Evolutionary conservation across 176 grass and related monocot species (phyloP).

Genomic region (Triticum timopheevii): DNA sequence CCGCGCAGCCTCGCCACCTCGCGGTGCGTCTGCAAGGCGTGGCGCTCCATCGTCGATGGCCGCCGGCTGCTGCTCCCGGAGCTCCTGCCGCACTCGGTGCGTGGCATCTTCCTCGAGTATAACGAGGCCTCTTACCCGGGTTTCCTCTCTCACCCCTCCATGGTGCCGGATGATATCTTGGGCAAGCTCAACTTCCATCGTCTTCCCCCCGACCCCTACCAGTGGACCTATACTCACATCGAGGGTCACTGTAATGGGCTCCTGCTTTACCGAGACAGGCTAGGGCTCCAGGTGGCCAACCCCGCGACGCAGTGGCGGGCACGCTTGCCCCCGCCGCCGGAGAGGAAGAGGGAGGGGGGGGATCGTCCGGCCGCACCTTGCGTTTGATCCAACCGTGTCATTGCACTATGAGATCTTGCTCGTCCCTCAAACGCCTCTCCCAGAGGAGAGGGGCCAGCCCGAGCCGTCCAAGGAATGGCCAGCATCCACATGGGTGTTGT

Average conservation of each 20-base stretch:
- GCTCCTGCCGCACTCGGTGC: constrained; percentile 2
- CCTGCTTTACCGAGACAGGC: background rate
- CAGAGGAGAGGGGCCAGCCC: background rate
- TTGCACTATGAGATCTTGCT: background rate
- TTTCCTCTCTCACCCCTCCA: background rate
- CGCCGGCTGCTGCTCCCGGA: background rate
- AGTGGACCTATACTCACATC: background rate
- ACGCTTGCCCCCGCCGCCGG: background rate
- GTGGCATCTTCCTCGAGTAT: constrained; percentile 5
- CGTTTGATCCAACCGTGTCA: background rate
- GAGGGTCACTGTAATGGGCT: background rate
- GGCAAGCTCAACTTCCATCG: constrained; percentile 5
- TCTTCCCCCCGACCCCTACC: background rate
- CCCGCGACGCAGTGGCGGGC: background rate
- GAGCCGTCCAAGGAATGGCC: background rate
- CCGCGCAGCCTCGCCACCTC: constrained; percentile 8
- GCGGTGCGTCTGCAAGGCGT: constrained; percentile 9
- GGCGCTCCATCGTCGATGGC: background rate
- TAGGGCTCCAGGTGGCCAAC: background rate
- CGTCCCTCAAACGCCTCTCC: background rate
- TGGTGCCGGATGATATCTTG: background rate
- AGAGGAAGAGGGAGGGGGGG: no score
- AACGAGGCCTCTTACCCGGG: background rate
- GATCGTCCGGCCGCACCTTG: background rate
- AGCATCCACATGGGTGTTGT: background rate